phyloP scores from a whole-genome alignment of 352 stramenopile species.

The Saprolegnia parasitica region DNA sequence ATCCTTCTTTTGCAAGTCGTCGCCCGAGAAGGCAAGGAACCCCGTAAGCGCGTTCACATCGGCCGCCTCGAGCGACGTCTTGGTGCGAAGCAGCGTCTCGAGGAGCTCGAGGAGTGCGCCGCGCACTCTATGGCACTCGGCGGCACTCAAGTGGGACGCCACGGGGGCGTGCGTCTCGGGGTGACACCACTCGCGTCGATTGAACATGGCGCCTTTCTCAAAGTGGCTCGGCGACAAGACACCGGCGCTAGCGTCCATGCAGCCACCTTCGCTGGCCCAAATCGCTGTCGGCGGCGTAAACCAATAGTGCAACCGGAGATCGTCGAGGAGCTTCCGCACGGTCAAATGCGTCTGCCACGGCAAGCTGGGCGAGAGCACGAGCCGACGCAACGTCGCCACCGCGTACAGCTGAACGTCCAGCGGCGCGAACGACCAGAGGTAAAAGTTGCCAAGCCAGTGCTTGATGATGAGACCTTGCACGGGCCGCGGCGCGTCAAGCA shows the following conservation, averaged over 20 bases:
- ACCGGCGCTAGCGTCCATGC: not conserved
- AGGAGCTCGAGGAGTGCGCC: slow-evolving; percentile 4
- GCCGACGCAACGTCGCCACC: slow-evolving; percentile 13
- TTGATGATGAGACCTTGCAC: slow-evolving; percentile 16
- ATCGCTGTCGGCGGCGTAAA: slow-evolving; percentile 22
- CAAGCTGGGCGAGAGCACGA: not conserved
- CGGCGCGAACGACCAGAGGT: slow-evolving; percentile 22
- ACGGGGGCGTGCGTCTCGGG: slow-evolving; percentile 21
- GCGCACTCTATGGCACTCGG: slow-evolving; percentile 7
- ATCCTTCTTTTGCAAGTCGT: slow-evolving; percentile 22
- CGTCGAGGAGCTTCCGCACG: slow-evolving; percentile 25
- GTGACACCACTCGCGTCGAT: slow-evolving; percentile 19
- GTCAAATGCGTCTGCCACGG: slow-evolving; percentile 1
- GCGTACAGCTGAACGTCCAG: slow-evolving; percentile 19
- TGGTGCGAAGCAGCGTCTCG: slow-evolving; percentile 2
- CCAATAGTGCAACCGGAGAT: slow-evolving; percentile 27
- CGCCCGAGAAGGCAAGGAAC: slow-evolving; percentile 26
- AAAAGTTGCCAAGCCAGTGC: slow-evolving; percentile 22
- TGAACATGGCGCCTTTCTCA: slow-evolving; percentile 18
- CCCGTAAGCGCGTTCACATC: slow-evolving; percentile 14
- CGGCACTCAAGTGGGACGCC: slow-evolving; percentile 13
- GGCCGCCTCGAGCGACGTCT: not conserved
- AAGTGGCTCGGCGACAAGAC: slow-evolving; percentile 21
- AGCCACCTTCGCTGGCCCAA: slow-evolving; percentile 9
- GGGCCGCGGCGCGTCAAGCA: not conserved